Percentiles rank a stretch among this genome's conserved stretches.
Conservation (phyloP, 192 early-diverging fungal species). For the Globomyces pollinis-pini region DNA sequence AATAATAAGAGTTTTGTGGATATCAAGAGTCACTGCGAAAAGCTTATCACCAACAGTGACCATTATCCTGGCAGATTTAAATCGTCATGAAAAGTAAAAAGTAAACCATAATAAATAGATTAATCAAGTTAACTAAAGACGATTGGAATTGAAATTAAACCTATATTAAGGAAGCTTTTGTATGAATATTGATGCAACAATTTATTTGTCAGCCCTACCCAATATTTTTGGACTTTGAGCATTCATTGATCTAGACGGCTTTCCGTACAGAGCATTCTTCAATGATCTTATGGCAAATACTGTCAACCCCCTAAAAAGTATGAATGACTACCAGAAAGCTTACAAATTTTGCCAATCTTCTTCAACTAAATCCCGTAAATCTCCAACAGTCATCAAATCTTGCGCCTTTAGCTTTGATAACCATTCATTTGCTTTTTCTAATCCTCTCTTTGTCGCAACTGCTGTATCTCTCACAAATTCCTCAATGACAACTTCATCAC, state of each 20-base stretch:
- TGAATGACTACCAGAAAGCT: neutral
- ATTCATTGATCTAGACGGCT: conserved; percentile 16
- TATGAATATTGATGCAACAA: too few relatives aligned
- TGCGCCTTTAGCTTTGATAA: conserved; percentile 54
- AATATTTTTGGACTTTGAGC: conserved; percentile 11
- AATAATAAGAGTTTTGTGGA: neutral
- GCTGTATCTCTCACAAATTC: conserved; percentile 67
- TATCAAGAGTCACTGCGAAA: neutral
- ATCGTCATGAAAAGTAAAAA: too few relatives aligned
- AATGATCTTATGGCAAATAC: conserved; percentile 36
- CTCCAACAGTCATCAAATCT: conserved; percentile 74
- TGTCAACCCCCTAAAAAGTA: conserved; percentile 36
- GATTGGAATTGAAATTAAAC: too few relatives aligned
- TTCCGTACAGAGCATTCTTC: conserved; percentile 38
- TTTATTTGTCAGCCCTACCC: neutral
- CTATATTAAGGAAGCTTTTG: too few relatives aligned
- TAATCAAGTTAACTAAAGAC: too few relatives aligned
- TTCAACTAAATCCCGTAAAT: conserved; percentile 62
- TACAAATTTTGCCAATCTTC: conserved; percentile 63
- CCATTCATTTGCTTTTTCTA: conserved; percentile 70
- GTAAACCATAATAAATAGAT: too few relatives aligned
- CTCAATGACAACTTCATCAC: conserved; percentile 55
- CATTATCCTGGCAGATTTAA: conserved; percentile 1
- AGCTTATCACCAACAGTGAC: neutral
- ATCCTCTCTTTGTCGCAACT: conserved; percentile 51